Base-by-base conservation (phyloP, 2,329 filamentous ascomycete species). In the Ophiostoma sp. region DNA sequence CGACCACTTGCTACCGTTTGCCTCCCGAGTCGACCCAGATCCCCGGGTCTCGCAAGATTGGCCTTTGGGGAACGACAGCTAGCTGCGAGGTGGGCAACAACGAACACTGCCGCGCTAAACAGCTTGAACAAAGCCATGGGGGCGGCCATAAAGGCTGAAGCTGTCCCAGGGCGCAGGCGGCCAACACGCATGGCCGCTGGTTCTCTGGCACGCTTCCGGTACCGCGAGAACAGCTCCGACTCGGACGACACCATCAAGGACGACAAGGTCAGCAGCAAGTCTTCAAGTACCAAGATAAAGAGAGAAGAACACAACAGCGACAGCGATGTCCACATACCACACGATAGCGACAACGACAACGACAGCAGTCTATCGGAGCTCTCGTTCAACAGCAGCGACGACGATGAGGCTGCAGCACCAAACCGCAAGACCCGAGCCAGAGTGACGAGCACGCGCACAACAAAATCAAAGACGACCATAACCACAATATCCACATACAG, bases 341-440 rank as follows among this genome's bases (percentile, higher is more conserved):
- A 39, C 39, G 41, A 67, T 23, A 44, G 39, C 35, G 71, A 69
- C 64, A 67, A 68, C 41, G 69, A 68, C 33, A 71, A 68, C 41
- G 69, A 68, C 33, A 71, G 72, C 72, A 72, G 72, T 27, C 66
- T 74, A 8, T 74, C 73, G 0, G 72, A 71, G 48, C 65, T 74
- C 33, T 72, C 73, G 1, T 72, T 73, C 15, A 57, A 70, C 36
- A 74, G 77, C 68, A 39, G 39, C 35, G 39, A 69, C 68, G 78
- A 79, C 70, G 78, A 79, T 72, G 78, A 79, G 72, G 76, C 77
- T 62, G 68, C 78, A 2, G 57, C 35, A 31, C 74, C 73, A 20
- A 11, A 5, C 27, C 66, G 10, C 39, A 54, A 33, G 54, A 36
- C 60, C 6, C 15, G 60, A 13, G 33, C 62, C 8, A 65, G 10